phyloP scores from a whole-genome alignment of 1,284 basidiomycete genomes.

The Stygiomarasmius scandens region DNA sequence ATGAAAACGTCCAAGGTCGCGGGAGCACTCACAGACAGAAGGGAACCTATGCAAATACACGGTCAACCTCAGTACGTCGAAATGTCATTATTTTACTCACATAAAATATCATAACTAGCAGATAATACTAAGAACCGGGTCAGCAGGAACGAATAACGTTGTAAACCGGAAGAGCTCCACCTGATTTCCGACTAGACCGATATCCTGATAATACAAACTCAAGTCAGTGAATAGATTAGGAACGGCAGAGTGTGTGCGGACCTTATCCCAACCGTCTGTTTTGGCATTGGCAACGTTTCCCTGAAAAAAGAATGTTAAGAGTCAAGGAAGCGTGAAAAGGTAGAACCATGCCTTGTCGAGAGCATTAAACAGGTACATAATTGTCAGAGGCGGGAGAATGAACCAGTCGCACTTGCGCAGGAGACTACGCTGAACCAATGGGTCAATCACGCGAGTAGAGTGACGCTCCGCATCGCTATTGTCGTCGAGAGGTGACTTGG shows the following conservation, averaged over 20 bases:
- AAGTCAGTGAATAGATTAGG: neutral
- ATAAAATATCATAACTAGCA: constrained; percentile 53
- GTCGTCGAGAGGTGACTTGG: neutral
- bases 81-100: constrained; percentile 24
- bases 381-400: constrained; percentile 42
- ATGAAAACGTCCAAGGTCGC: neutral
- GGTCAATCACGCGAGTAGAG: constrained; percentile 4
- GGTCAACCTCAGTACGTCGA: constrained; percentile 4
- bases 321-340: neutral
- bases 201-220: constrained; percentile 31
- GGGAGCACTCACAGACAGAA: constrained; percentile 42
- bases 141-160: neutral
- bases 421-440: constrained; percentile 29
- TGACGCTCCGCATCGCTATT: constrained; percentile 2
- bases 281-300: constrained; percentile 60
- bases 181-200: constrained; percentile 42
- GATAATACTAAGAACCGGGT: constrained; percentile 38
- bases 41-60: constrained; percentile 35
- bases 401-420: constrained; percentile 41
- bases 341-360: constrained; percentile 36
- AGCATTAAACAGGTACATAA: constrained; percentile 54
- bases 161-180: constrained; percentile 21
- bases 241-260: constrained; percentile 18
- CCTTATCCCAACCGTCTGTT: constrained; percentile 50
- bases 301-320: constrained; percentile 19